Evolutionary conservation across 345 rosid species (phyloP).

Genomic region (Eucalyptus microcorys): DNA sequence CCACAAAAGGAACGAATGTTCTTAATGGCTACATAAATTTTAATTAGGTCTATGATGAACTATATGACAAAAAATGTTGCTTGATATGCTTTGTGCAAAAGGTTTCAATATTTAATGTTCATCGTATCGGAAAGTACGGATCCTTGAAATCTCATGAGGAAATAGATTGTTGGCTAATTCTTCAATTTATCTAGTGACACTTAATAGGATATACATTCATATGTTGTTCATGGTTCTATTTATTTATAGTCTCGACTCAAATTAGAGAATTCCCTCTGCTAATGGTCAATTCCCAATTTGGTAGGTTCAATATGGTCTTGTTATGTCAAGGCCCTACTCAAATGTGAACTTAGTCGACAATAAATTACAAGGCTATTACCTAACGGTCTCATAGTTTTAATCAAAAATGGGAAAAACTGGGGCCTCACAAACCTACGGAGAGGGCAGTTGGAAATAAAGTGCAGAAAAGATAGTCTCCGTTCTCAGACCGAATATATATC

Average conservation of each 20-base stretch:
- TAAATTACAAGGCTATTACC: background rate
- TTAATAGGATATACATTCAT: background rate
- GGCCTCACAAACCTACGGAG: background rate
- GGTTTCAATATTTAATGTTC: background rate
- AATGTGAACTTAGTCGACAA: background rate
- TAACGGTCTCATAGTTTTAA: background rate
- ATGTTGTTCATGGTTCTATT: background rate
- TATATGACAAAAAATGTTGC: background rate
- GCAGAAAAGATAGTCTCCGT: background rate
- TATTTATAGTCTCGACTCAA: background rate
- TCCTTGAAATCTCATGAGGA: background rate
- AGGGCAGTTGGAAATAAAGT: background rate
- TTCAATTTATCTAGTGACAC: background rate
- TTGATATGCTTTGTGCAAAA: background rate
- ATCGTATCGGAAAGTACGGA: fast-evolving
- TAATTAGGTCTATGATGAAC: background rate
- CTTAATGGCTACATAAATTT: background rate
- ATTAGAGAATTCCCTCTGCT: background rate
- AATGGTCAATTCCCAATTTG: background rate
- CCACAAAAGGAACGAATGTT: background rate
- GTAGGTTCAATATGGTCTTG: background rate
- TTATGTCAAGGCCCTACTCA: background rate
- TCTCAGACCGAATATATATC: background rate
- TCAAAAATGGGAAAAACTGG: background rate
- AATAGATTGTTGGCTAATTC: background rate